Conservation (phyloP, 805 yeast genomes). For the Cyberlindnera lachancei region DNA sequence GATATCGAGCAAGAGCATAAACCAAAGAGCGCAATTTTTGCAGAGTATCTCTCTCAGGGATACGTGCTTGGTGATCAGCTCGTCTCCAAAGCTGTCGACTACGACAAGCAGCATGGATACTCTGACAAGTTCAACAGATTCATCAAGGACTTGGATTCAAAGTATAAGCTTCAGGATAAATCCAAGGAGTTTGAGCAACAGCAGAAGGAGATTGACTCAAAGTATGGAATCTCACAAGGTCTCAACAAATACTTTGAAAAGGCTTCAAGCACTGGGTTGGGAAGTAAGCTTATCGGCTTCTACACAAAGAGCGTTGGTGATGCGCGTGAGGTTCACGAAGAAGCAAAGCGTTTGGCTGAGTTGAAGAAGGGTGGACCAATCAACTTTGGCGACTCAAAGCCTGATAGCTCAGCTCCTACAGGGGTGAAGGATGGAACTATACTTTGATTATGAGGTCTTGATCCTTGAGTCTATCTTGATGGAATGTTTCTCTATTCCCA, state of each 20-base stretch:
- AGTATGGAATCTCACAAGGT: slow-evolving; percentile 33
- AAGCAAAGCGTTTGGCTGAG: slow-evolving; percentile 65
- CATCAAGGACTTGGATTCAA: slow-evolving; percentile 45
- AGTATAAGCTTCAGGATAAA: slow-evolving; percentile 47
- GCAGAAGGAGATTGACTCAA: slow-evolving; percentile 32
- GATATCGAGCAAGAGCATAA: slow-evolving; percentile 69
- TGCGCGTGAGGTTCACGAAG: slow-evolving; percentile 59
- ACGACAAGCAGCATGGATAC: slow-evolving; percentile 60
- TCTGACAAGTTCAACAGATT: slow-evolving; percentile 50
- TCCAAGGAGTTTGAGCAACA: slow-evolving; percentile 29
- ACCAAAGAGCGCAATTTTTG: slow-evolving; percentile 69
- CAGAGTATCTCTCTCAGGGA: slow-evolving; percentile 71
- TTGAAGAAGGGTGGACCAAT: slow-evolving; percentile 35
- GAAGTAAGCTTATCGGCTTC: slow-evolving; percentile 53
- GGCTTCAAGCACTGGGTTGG: slow-evolving; percentile 34
- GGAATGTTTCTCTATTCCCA: too few species aligned
- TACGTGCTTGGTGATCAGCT: slow-evolving; percentile 58
- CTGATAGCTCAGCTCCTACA: too few species aligned
- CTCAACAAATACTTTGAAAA: slow-evolving; percentile 22
- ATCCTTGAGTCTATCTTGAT: too few species aligned
- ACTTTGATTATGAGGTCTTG: too few species aligned
- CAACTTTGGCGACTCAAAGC: too few species aligned
- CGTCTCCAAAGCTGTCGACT: slow-evolving; percentile 50
- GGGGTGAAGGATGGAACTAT: too few species aligned
- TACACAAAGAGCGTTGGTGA: slow-evolving; percentile 50